Percentiles rank a stretch among this genome's conserved stretches.
Evolutionary conservation across 345 rosid genomes (phyloP).

Genomic region (Lepidium africanum): DNA sequence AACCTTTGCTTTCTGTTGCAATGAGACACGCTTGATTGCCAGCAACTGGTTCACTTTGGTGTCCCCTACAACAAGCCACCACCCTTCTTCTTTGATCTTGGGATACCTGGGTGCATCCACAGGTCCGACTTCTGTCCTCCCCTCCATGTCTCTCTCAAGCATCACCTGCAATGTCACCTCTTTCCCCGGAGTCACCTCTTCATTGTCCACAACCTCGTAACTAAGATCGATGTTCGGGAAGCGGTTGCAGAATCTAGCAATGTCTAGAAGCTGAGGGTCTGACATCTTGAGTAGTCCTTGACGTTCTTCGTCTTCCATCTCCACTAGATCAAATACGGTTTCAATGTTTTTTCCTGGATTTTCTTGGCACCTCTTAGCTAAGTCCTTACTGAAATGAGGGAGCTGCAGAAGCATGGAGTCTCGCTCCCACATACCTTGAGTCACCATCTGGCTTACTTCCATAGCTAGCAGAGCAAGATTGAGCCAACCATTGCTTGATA

Average conservation of each 20-base stretch:
- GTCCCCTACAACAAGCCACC: too few species aligned
- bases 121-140: not conserved
- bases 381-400: constrained; percentile 73
- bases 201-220: too few species aligned
- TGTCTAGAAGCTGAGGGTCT: constrained; percentile 16
- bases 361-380: constrained; percentile 73
- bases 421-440: constrained; percentile 91
- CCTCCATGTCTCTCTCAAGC: too few species aligned
- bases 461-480: constrained; percentile 77
- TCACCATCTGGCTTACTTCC: constrained; percentile 95
- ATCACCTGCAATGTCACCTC: too few species aligned
- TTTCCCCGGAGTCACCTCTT: too few species aligned
- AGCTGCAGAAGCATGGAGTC: constrained; percentile 87
- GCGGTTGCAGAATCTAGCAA: constrained; percentile 5
- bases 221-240: too few species aligned
- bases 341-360: constrained; percentile 68
- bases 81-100: too few species aligned
- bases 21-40: constrained; percentile 6
- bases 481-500: constrained; percentile 78
- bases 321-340: constrained; percentile 71
- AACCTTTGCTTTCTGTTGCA: too few species aligned
- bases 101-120: too few species aligned
- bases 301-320: constrained; percentile 82
- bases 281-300: constrained; percentile 69
- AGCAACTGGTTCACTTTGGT: too few species aligned